These are phyloP conservation scores for Escallonia rubra DNA, from an alignment of 129 eudicot species.

Conservation along the genomic window DNA sequence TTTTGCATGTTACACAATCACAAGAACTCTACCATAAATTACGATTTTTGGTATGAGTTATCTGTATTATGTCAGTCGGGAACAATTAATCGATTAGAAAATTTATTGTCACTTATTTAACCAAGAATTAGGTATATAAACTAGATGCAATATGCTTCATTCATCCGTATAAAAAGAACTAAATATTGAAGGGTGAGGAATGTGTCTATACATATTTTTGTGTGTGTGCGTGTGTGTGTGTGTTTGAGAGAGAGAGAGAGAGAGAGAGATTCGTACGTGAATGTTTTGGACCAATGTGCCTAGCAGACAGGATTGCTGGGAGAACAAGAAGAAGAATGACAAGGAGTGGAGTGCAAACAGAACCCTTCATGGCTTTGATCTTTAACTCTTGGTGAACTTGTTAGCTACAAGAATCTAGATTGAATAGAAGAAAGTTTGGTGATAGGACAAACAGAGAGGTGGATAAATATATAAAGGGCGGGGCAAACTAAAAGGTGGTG, in stretches of 20 bases:
- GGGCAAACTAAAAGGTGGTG: conserved; percentile 8
- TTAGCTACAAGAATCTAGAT: not conserved
- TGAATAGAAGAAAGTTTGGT: conserved; percentile 2
- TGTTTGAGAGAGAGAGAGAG: conserved; percentile 4
- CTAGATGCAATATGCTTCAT: too few species aligned
- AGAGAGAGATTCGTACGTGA: conserved; percentile 33
- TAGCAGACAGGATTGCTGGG: conserved; percentile 27
- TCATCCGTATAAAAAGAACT: too few species aligned
- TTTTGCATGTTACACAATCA: too few species aligned
- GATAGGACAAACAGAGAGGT: conserved; percentile 2
- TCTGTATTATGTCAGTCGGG: too few species aligned
- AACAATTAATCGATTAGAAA: too few species aligned
- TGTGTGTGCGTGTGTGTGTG: too few species aligned
- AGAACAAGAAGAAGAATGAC: conserved; percentile 40
- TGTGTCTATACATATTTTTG: too few species aligned
- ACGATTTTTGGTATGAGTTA: too few species aligned
- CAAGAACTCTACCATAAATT: too few species aligned
- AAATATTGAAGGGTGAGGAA: too few species aligned
- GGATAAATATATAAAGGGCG: conserved; percentile 13
- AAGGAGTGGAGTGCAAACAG: conserved; percentile 10
- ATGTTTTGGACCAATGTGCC: conserved; percentile 43
- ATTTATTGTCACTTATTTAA: too few species aligned
- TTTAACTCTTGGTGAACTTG: not conserved
- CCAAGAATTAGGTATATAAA: too few species aligned
- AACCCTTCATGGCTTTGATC: conserved; percentile 28